phyloP scores from a whole-genome alignment of 1,139 yeast species.

The Pichia sp. region DNA sequence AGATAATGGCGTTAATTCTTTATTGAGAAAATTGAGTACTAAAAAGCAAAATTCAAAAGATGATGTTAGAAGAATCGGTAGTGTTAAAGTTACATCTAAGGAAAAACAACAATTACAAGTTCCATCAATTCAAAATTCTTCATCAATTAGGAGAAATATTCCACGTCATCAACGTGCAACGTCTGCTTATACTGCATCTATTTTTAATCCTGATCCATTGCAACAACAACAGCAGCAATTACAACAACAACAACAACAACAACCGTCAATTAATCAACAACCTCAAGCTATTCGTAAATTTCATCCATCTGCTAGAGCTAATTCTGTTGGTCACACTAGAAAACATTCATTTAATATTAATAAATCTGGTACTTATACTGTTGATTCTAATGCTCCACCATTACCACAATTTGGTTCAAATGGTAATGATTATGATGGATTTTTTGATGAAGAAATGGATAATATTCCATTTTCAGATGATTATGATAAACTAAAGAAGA shows the following conservation, averaged over 20 bases:
- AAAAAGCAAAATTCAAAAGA: conserved; percentile 22
- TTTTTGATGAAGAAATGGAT: conserved; percentile 59
- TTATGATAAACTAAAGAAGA: conserved; percentile 24
- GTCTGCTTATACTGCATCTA: conserved; percentile 29
- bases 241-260: not conserved
- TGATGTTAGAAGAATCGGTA: conserved; percentile 55
- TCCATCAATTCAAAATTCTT: not conserved
- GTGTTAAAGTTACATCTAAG: conserved; percentile 57
- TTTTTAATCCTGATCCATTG: conserved; percentile 17
- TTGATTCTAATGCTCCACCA: conserved; percentile 38
- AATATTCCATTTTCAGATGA: conserved; percentile 24
- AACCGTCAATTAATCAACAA: too few relatives aligned
- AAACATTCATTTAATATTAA: conserved; percentile 46
- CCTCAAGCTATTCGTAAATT: conserved; percentile 30
- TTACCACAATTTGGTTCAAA: conserved; percentile 36
- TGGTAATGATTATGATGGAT: conserved; percentile 36
- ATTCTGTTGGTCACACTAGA: conserved; percentile 76
- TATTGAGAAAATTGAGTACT: conserved; percentile 31
- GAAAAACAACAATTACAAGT: conserved; percentile 34
- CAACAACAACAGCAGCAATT: conserved; percentile 1
- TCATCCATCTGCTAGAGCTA: conserved; percentile 88
- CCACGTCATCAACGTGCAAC: conserved; percentile 30
- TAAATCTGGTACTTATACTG: conserved; percentile 29
- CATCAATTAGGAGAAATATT: conserved; percentile 19
- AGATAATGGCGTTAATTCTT: conserved; percentile 29